phyloP scores from a whole-genome alignment of 139 green algal genomes.

The Picochlorum costavermella region DNA sequence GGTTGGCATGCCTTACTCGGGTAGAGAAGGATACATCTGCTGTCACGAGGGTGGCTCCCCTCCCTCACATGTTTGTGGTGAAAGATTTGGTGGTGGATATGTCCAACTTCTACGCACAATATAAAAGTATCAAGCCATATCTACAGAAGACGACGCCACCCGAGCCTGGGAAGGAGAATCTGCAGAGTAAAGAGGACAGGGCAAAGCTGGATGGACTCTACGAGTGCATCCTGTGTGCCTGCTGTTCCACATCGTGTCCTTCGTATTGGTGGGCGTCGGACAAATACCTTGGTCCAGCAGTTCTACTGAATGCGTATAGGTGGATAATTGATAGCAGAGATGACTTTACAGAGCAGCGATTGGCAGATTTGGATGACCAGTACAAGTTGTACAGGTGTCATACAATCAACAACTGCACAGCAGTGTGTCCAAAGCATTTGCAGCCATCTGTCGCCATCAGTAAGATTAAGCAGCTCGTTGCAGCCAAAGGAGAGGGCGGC shows the following conservation, averaged over 20 bases:
- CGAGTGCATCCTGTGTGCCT: conserved; percentile 99
- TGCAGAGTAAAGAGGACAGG: conserved; percentile 83
- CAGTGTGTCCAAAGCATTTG: conserved; percentile 76
- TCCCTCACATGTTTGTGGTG: conserved; percentile 99
- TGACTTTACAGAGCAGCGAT: conserved; percentile 79
- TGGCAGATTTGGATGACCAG: conserved; percentile 83
- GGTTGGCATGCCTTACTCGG: conserved; percentile 91
- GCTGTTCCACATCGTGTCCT: conserved; percentile 93
- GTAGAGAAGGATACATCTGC: conserved; percentile 41
- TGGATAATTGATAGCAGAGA: conserved; percentile 90
- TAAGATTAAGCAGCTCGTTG: conserved; percentile 85
- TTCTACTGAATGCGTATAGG: conserved; percentile 91
- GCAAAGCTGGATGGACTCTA: conserved; percentile 96
- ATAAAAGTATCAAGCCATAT: conserved; percentile 98
- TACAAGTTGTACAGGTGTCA: conserved; percentile 98
- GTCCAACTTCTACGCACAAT: conserved; percentile 95
- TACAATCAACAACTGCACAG: conserved; percentile 94
- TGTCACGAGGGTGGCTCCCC: conserved; percentile 76
- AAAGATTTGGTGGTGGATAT: conserved; percentile 98
- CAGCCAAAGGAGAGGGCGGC: neutral
- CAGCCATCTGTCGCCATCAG: conserved; percentile 95
- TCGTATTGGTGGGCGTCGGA: conserved; percentile 98
- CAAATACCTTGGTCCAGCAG: conserved; percentile 97
- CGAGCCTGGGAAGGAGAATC: conserved; percentile 62
- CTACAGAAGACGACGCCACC: conserved; percentile 68